A percentile compares a stretch with the other conserved stretches of the same genome.
Conservation (phyloP, 2,329 filamentous ascomycete genomes). For the Coleophoma crateriformis region DNA sequence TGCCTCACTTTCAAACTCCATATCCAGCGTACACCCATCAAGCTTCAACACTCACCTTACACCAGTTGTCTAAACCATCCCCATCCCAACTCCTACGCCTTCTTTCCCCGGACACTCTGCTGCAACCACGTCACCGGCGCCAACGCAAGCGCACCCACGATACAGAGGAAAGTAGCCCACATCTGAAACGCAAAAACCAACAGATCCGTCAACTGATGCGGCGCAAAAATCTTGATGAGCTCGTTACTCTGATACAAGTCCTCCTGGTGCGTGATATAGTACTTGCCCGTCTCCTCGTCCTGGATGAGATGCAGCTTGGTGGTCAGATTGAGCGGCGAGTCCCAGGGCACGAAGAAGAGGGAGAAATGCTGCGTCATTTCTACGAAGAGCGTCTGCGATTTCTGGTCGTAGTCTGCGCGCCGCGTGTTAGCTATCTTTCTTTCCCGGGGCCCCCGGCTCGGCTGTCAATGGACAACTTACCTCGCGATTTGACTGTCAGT, state of each 20-base stretch:
- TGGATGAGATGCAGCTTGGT: slow-evolving; percentile 59
- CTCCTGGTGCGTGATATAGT: slow-evolving; percentile 72
- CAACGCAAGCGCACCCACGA: slow-evolving; percentile 47
- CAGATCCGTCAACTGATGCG: slow-evolving; percentile 45
- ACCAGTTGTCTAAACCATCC: too few relatives aligned
- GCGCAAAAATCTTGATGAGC: slow-evolving; percentile 65
- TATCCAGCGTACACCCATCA: too few relatives aligned
- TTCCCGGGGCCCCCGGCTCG: not conserved
- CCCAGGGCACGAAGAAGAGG: slow-evolving; percentile 73
- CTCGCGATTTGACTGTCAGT: slow-evolving; percentile 55
- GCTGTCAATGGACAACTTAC: slow-evolving; percentile 23
- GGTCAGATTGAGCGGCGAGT: slow-evolving; percentile 63
- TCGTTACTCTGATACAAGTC: slow-evolving; percentile 78
- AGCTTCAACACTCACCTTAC: too few relatives aligned
- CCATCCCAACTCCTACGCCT: too few relatives aligned
- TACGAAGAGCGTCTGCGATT: slow-evolving; percentile 64
- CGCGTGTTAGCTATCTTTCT: not conserved
- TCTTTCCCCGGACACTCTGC: slow-evolving; percentile 25
- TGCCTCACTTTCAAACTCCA: too few relatives aligned
- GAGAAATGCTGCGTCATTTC: slow-evolving; percentile 70
- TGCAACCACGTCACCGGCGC: slow-evolving; percentile 45
- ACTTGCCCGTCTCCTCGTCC: slow-evolving; percentile 36
- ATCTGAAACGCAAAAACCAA: slow-evolving; percentile 59
- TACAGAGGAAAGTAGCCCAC: slow-evolving; percentile 58
- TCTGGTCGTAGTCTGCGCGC: slow-evolving; percentile 58